Base-by-base conservation (phyloP, 2,329 filamentous ascomycete genomes). In the Achaetomium macrosporum region DNA sequence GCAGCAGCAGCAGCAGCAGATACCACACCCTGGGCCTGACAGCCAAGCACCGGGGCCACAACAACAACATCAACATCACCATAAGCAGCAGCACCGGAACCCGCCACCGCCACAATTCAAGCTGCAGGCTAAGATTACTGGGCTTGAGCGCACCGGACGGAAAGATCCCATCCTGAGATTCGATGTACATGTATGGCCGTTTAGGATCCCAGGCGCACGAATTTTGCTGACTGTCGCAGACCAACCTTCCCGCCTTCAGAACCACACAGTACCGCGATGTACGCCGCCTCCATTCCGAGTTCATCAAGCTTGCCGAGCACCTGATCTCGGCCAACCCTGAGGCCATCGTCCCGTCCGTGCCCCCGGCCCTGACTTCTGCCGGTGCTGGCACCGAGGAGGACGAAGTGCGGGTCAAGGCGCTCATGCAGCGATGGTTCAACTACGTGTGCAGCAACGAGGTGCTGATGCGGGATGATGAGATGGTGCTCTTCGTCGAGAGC, bases 181-280 rank as follows among this genome's bases (percentile, higher is more conserved):
- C 67, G 93, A 99, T 72, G 90, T 97, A 58, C 90, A 99, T 72
- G 93, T 97, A 84, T 67, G 85, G 9, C 30, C 20, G 13, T 12
- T 19, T 37, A 15, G n/a, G 10, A 8, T n/a, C 8, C 3, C 7
- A 25, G 25, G 25, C 25, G 25, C 25, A 13, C 3, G 30, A 7
- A 20, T 11, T 31, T 43, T 19, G n/a, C 64, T 69, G 57, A 67
- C 60, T 20, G 35, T 29, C 39, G 3, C 53, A 99, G 93, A 99
- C 93, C 60, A 99, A 99, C 71, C 86, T 99, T n/a, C 91, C 92
- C 49, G 92, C 92, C 62, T 99, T 96, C 71, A 84, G 93, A 63
- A 99, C 93, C 0, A 99, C 93, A 5, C 93, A 99, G 69, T 99
- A 96, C 73, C 90, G 93, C 66, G 93, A 99, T 71, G 90, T 99